A percentile compares a stretch with the other conserved stretches of the same genome.
phyloP scores from a whole-genome alignment of 164 flowering plant species.

The Sextonia rubra region DNA sequence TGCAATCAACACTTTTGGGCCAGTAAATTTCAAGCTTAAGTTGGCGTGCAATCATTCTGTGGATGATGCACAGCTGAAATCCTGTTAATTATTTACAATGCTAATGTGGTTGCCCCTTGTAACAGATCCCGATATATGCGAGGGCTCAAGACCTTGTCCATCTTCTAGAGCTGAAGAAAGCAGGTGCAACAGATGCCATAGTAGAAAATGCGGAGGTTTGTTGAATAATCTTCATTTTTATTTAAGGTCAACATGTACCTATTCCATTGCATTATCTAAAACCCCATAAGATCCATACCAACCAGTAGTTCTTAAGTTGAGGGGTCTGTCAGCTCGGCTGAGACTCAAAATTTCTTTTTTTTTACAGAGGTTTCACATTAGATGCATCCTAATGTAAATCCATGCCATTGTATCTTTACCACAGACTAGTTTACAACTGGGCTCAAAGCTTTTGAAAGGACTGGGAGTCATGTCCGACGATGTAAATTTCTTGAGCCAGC shows the following conservation, averaged over 20 bases:
- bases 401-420: not conserved
- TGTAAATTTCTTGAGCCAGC: constrained; percentile 74
- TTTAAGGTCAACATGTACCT: not conserved
- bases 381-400: not conserved
- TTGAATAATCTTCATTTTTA: constrained; percentile 1
- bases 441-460: constrained; percentile 87
- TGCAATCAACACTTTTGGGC: no score
- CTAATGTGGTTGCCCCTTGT: not conserved
- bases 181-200: constrained; percentile 96
- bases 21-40: no score
- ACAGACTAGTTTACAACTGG: constrained; percentile 96
- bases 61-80: not conserved
- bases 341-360: not conserved
- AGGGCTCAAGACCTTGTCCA: constrained; percentile 78
- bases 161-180: constrained; percentile 85
- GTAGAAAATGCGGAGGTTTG: constrained; percentile 84
- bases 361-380: not conserved
- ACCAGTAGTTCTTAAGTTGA: no score
- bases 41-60: not conserved
- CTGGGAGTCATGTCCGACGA: constrained; percentile 97
- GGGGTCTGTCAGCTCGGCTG: no score
- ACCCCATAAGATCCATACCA: not conserved
- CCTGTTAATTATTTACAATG: not conserved
- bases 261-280: not conserved
- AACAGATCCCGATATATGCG: constrained; percentile 86